These are phyloP conservation scores for Saturnispora diversa DNA, from an alignment of 805 yeast species.

Conservation along the genomic window DNA sequence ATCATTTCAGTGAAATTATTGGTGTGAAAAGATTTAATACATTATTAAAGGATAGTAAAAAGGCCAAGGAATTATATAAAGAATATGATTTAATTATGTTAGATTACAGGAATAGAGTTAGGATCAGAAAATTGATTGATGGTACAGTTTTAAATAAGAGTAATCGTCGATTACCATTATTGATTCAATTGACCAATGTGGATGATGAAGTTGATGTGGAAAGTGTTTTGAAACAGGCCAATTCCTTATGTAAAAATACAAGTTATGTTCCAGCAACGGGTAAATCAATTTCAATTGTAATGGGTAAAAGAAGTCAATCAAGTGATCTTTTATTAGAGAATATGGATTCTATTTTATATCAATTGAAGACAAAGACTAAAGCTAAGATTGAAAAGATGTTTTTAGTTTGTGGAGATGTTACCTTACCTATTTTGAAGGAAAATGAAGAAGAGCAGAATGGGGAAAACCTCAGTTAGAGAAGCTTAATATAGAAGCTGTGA, in stretches of 20 bases:
- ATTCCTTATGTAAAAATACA: slow-evolving; percentile 55
- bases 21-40: slow-evolving; percentile 50
- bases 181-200: slow-evolving; percentile 52
- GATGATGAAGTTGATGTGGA: slow-evolving; percentile 55
- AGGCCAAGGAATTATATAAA: slow-evolving; percentile 41
- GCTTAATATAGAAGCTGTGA: no score
- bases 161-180: slow-evolving; percentile 58
- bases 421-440: slow-evolving; percentile 3
- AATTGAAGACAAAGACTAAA: slow-evolving; percentile 31
- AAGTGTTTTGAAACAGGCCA: slow-evolving; percentile 57
- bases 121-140: slow-evolving; percentile 52
- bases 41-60: slow-evolving; percentile 36
- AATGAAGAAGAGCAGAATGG: background rate
- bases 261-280: slow-evolving; percentile 54
- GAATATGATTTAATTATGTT: slow-evolving; percentile 63
- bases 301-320: slow-evolving; percentile 49
- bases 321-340: slow-evolving; percentile 41
- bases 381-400: slow-evolving; percentile 8
- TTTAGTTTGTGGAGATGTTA: slow-evolving; percentile 3
- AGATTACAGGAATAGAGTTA: slow-evolving; percentile 59
- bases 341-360: slow-evolving; percentile 41
- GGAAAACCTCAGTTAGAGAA: no score
- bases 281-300: slow-evolving; percentile 47
- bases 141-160: slow-evolving; percentile 49
- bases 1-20: slow-evolving; percentile 51